A percentile compares a stretch with the other conserved stretches of the same genome.
Evolutionary conservation across 768 basidiomycete genomes (phyloP).

Genomic region (Russula vinacea): DNA sequence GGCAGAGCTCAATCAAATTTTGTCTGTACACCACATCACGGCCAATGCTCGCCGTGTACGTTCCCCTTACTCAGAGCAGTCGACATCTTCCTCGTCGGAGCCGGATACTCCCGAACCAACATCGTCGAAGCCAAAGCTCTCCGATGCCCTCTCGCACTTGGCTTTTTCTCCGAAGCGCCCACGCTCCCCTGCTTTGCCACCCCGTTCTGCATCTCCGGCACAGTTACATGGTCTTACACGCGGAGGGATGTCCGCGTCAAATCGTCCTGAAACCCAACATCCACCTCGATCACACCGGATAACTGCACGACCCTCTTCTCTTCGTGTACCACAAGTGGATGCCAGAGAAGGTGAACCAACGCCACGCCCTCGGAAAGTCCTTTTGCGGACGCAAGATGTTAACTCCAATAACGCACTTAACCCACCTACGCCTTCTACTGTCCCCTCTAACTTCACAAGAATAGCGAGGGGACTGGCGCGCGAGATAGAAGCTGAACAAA

Average conservation of each 20-base stretch:
- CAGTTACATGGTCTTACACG: background rate
- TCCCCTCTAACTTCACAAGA: conserved; percentile 55
- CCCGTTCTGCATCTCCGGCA: conserved; percentile 16
- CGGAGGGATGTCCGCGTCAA: background rate
- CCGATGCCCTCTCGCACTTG: conserved; percentile 67
- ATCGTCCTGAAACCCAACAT: background rate
- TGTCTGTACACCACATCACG: conserved; percentile 52
- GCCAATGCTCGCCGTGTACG: conserved; percentile 42
- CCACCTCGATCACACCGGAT: background rate
- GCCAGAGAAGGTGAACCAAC: conserved; percentile 25
- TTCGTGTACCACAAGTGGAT: conserved; percentile 13
- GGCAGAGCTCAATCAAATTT: conserved; percentile 57
- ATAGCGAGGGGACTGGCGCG: conserved; percentile 54
- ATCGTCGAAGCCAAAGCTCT: conserved; percentile 55
- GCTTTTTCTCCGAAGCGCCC: conserved; percentile 77
- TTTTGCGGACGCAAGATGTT: conserved; percentile 7
- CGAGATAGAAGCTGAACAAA: conserved; percentile 50
- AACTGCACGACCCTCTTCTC: conserved; percentile 12
- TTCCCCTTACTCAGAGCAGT: conserved; percentile 47
- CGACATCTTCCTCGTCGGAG: conserved; percentile 46
- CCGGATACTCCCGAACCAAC: conserved; percentile 43
- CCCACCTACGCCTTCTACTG: conserved; percentile 58
- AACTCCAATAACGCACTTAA: conserved; percentile 53
- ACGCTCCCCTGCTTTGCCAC: conserved; percentile 36
- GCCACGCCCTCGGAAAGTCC: conserved; percentile 24